These are phyloP conservation scores for Metschnikowia lachancei DNA, from an alignment of 805 yeast species.

Conservation along the genomic window DNA sequence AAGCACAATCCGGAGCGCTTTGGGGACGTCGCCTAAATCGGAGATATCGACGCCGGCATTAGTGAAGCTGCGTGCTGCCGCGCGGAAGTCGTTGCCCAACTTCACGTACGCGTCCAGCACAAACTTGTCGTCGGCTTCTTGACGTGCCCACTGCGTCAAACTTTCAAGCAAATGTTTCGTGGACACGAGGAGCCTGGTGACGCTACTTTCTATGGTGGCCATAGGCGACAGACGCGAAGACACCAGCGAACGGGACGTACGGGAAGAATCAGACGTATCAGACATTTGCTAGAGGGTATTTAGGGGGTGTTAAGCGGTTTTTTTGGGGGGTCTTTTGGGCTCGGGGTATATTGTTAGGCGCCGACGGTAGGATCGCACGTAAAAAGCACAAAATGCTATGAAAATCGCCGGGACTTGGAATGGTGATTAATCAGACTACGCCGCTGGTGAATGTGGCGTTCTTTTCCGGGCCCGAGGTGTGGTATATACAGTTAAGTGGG, in stretches of 20 bases:
- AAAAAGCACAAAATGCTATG: no score
- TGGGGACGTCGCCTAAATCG: slow-evolving; percentile 90
- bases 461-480: no score
- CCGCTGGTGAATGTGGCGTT: no score
- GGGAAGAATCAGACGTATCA: slow-evolving; percentile 1
- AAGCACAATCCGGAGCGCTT: slow-evolving; percentile 67
- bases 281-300: slow-evolving; percentile 1
- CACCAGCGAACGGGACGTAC: slow-evolving; percentile 1
- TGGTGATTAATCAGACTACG: no score
- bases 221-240: slow-evolving; percentile 22
- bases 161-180: slow-evolving; percentile 87
- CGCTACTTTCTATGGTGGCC: slow-evolving; percentile 69
- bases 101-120: slow-evolving; percentile 90
- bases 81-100: slow-evolving; percentile 89
- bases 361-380: no score
- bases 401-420: no score
- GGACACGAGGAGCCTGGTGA: slow-evolving; percentile 75
- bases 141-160: slow-evolving; percentile 85
- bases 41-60: slow-evolving; percentile 75
- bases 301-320: not conserved
- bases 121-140: slow-evolving; percentile 71
- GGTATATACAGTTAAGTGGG: no score
- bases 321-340: no score
- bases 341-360: no score
- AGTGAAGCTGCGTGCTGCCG: slow-evolving; percentile 76